A percentile compares a stretch with the other conserved stretches of the same genome.
These are phyloP conservation scores for Diaporthe helianthi DNA, from an alignment of 2,329 filamentous ascomycete genomes.

Conservation along the genomic window DNA sequence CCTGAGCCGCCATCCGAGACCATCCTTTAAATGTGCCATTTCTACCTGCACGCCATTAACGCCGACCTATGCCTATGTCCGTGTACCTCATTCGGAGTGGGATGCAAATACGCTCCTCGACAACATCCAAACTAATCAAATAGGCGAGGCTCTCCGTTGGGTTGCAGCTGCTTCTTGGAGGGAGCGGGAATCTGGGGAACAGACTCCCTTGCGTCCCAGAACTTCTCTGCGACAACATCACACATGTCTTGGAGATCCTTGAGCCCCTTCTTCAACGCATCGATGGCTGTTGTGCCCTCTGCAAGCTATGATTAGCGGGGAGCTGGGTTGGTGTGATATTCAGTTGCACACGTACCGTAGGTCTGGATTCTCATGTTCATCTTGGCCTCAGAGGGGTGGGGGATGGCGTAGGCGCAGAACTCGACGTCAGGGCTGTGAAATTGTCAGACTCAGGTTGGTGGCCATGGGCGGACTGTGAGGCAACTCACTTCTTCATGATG, in stretches of 20 bases:
- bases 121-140: constrained; percentile 21
- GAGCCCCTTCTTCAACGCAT: constrained; percentile 89
- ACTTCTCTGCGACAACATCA: constrained; percentile 93
- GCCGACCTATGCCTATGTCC: constrained; percentile 31
- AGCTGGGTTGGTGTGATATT: no score
- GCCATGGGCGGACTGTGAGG: not conserved
- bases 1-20: constrained; percentile 44
- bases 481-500: constrained; percentile 94
- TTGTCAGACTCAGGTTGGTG: constrained; percentile 31
- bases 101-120: not conserved
- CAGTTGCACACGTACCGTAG: constrained; percentile 70
- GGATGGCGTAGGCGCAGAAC: constrained; percentile 97
- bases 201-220: constrained; percentile 70
- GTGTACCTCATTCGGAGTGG: not conserved
- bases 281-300: constrained; percentile 82
- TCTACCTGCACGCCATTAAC: constrained; percentile 35
- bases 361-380: constrained; percentile 99
- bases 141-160: constrained; percentile 33
- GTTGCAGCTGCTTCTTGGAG: constrained; percentile 33
- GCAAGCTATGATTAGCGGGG: constrained; percentile 17
- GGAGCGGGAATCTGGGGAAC: constrained; percentile 49
- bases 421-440: constrained; percentile 85
- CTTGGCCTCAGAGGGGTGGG: constrained; percentile 92
- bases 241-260: constrained; percentile 89
- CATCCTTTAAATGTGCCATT: constrained; percentile 30